A percentile compares a stretch with the other conserved stretches of the same genome.
phyloP scores from a whole-genome alignment of 2,329 filamentous ascomycete species.

The Botryotinia convoluta region DNA sequence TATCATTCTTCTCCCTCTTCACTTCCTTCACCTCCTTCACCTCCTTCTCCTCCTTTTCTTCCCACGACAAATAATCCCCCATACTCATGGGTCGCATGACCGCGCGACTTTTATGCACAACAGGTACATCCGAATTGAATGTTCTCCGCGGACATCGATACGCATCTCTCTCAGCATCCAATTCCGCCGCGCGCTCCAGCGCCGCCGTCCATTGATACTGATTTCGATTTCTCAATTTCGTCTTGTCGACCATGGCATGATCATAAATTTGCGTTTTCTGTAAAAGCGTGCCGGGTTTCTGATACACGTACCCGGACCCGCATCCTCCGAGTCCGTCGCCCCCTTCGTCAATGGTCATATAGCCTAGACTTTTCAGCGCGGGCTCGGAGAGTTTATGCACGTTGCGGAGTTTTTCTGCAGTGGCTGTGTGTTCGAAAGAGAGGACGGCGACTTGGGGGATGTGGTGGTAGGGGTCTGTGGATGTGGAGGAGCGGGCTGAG shows the following conservation, averaged over 20 bases:
- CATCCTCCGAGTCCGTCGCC: neutral
- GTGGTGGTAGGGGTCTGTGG: constrained; percentile 45
- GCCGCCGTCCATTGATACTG: constrained; percentile 45
- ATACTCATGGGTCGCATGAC: constrained; percentile 28
- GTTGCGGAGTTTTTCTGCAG: constrained; percentile 43
- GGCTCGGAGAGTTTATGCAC: constrained; percentile 46
- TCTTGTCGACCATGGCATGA: constrained; percentile 39
- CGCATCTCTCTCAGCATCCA: constrained; percentile 32
- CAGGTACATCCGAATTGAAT: constrained; percentile 29
- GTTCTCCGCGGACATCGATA: constrained; percentile 38
- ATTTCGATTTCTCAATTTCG: constrained; percentile 43
- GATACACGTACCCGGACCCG: neutral
- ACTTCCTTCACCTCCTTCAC: neutral
- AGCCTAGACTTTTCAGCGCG: constrained; percentile 44
- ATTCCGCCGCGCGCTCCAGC: constrained; percentile 41
- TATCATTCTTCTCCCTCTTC: constrained; percentile 24
- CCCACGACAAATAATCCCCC: constrained; percentile 29
- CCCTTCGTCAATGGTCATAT: constrained; percentile 32
- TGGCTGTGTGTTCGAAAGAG: constrained; percentile 55
- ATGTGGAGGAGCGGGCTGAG: constrained; percentile 23
- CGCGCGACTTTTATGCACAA: constrained; percentile 8
- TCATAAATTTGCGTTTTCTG: constrained; percentile 31
- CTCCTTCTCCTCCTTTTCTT: constrained; percentile 23
- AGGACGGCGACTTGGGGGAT: constrained; percentile 53
- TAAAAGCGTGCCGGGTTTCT: constrained; percentile 23